Conservation (phyloP, 495 filamentous ascomycete species). For the Gamarada debralockiae region DNA sequence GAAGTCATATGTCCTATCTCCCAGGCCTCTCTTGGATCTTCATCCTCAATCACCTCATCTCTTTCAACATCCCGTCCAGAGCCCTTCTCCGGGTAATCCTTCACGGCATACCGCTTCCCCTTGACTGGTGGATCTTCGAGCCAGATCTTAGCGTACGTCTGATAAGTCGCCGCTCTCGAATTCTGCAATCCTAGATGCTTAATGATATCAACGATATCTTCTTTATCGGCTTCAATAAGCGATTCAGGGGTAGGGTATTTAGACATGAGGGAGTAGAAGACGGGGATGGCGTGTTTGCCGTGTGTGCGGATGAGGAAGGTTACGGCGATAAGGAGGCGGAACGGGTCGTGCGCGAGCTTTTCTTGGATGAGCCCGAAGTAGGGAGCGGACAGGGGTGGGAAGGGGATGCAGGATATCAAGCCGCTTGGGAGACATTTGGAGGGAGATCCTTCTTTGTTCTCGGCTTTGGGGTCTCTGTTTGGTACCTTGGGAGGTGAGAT, state of each 20-base stretch:
- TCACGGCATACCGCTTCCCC: slow-evolving; percentile 57
- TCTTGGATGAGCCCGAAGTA: slow-evolving; percentile 83
- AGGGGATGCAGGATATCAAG: slow-evolving; percentile 60
- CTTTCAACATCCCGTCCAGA: slow-evolving; percentile 46
- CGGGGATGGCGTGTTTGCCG: slow-evolving; percentile 70
- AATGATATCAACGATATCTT: slow-evolving; percentile 61
- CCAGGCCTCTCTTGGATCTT: slow-evolving; percentile 52
- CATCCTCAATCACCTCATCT: slow-evolving; percentile 38
- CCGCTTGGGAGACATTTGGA: slow-evolving; percentile 36
- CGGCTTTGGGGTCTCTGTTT: slow-evolving; percentile 25
- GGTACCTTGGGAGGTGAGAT: slow-evolving; percentile 11
- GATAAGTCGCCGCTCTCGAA: slow-evolving; percentile 54
- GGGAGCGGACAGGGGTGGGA: slow-evolving; percentile 59
- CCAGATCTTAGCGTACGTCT: slow-evolving; percentile 69
- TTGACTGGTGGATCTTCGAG: slow-evolving; percentile 55
- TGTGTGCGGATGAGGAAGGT: slow-evolving; percentile 82
- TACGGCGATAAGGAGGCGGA: slow-evolving; percentile 68
- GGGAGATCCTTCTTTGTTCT: slow-evolving; percentile 3
- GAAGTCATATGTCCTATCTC: slow-evolving; percentile 85
- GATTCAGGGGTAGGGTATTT: slow-evolving; percentile 62
- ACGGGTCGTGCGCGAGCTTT: slow-evolving; percentile 64
- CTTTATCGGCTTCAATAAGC: slow-evolving; percentile 55
- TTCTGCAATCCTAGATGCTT: slow-evolving; percentile 72
- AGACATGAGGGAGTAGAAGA: slow-evolving; percentile 64
- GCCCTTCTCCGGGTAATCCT: slow-evolving; percentile 57